Evolutionary conservation across 495 filamentous ascomycete genomes (phyloP).

Genomic region (Paragyromitra xinjiangensis): DNA sequence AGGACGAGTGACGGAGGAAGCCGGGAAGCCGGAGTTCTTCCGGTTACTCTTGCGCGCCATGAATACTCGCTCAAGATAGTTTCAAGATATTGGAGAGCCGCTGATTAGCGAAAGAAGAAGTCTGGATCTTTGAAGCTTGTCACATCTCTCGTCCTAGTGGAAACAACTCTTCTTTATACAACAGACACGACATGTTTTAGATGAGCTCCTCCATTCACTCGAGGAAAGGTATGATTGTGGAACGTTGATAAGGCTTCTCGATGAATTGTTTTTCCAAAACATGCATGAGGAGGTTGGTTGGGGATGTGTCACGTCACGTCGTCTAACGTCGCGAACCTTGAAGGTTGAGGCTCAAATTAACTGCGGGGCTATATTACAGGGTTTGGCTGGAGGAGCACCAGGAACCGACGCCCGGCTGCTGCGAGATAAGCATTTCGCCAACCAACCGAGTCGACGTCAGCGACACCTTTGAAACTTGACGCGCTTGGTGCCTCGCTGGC

Average conservation of each 20-base stretch:
- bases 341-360: conserved; percentile 27
- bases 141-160: conserved; percentile 17
- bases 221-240: conserved; percentile 16
- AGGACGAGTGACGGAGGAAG: conserved; percentile 44
- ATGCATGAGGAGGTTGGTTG: conserved; percentile 25
- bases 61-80: conserved; percentile 24
- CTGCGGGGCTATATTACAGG: conserved; percentile 34
- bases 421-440: conserved; percentile 46
- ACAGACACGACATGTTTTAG: conserved; percentile 32
- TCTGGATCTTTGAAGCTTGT: conserved; percentile 23
- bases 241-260: conserved; percentile 38
- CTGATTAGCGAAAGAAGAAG: conserved; percentile 28
- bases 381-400: conserved; percentile 16
- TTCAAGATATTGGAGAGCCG: conserved; percentile 9
- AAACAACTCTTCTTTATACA: conserved; percentile 50
- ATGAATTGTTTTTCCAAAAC: conserved; percentile 27
- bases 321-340: conserved; percentile 9
- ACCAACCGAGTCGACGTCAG: conserved; percentile 42
- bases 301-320: conserved; percentile 11
- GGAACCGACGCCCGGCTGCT: conserved; percentile 21
- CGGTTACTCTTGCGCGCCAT: conserved; percentile 54
- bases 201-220: conserved; percentile 28
- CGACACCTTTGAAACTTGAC: conserved; percentile 28
- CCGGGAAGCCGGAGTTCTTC: conserved; percentile 44
- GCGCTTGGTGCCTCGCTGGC: conserved; percentile 27